Percentiles rank a stretch among this genome's conserved stretches.
Conservation (phyloP, 2,329 filamentous ascomycete genomes). For the Leptodontidium sp. region DNA sequence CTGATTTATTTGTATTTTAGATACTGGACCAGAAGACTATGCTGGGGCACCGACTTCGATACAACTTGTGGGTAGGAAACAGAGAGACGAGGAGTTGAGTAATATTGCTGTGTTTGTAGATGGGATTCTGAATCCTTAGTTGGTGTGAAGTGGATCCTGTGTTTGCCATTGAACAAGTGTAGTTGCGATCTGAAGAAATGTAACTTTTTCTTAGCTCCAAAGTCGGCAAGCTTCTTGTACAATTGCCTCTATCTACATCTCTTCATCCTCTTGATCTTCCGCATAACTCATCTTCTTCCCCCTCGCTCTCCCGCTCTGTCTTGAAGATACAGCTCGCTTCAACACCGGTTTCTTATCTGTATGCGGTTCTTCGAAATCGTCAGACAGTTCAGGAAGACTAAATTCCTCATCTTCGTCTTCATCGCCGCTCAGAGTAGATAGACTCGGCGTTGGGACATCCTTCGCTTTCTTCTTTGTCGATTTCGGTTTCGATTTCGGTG, state of each 20-base stretch:
- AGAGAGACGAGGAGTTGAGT: too few species aligned
- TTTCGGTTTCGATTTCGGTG: conserved; percentile 20
- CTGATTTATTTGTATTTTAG: too few species aligned
- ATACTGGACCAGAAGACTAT: too few species aligned
- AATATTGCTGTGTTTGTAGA: too few species aligned
- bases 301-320: conserved; percentile 37
- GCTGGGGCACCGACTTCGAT: too few species aligned
- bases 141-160: too few species aligned
- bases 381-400: conserved; percentile 51
- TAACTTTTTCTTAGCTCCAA: too few species aligned
- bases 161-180: too few species aligned
- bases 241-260: neutral
- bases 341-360: neutral
- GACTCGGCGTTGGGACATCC: conserved; percentile 52
- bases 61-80: too few species aligned
- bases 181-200: too few species aligned
- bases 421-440: conserved; percentile 48
- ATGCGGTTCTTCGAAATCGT: conserved; percentile 38
- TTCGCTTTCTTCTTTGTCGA: conserved; percentile 40
- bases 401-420: conserved; percentile 46
- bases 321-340: conserved; percentile 23
- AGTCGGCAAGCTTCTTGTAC: neutral
- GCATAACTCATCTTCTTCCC: conserved; percentile 37
- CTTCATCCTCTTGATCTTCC: conserved; percentile 22
- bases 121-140: too few species aligned